Conservation (phyloP, 805 yeast species). For the Cyberlindnera mississippiensis region DNA sequence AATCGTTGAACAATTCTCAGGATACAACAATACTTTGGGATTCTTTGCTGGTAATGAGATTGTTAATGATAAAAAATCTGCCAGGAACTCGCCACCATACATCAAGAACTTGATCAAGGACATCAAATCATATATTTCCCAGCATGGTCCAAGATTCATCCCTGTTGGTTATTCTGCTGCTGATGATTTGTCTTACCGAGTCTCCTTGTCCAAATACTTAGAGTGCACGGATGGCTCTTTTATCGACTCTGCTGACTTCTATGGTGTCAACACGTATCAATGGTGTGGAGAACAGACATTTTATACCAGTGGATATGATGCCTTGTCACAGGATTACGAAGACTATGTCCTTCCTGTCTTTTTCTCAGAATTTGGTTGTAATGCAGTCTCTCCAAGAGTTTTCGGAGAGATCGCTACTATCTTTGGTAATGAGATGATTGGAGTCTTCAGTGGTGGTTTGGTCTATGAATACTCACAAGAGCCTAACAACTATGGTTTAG, state of each 20-base stretch:
- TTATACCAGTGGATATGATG: slow-evolving; percentile 68
- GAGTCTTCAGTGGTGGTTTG: slow-evolving; percentile 82
- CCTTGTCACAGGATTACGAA: slow-evolving; percentile 66
- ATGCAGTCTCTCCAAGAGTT: slow-evolving; percentile 68
- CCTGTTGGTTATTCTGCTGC: slow-evolving; percentile 98
- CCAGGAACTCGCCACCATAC: slow-evolving; percentile 65
- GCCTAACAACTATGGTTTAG: slow-evolving; percentile 78
- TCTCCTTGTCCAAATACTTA: slow-evolving; percentile 71
- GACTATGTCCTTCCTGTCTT: slow-evolving; percentile 74
- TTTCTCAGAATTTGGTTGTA: slow-evolving; percentile 91
- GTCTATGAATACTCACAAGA: slow-evolving; percentile 90
- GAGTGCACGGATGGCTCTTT: slow-evolving; percentile 56
- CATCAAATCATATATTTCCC: slow-evolving; percentile 64
- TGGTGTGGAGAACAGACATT: slow-evolving; percentile 96
- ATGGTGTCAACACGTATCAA: slow-evolving; percentile 90
- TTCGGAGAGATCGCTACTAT: slow-evolving; percentile 75
- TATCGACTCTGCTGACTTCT: slow-evolving; percentile 69
- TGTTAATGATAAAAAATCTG: slow-evolving; percentile 71
- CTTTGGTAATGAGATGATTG: slow-evolving; percentile 68
- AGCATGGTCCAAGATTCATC: slow-evolving; percentile 56
- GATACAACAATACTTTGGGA: slow-evolving; percentile 84
- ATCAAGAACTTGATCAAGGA: slow-evolving; percentile 79
- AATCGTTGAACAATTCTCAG: slow-evolving; percentile 76
- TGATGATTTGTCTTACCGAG: slow-evolving; percentile 77
- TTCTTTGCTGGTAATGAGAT: slow-evolving; percentile 93